Conservation (phyloP, 345 rosid species). For the Eucalyptus viminalis region DNA sequence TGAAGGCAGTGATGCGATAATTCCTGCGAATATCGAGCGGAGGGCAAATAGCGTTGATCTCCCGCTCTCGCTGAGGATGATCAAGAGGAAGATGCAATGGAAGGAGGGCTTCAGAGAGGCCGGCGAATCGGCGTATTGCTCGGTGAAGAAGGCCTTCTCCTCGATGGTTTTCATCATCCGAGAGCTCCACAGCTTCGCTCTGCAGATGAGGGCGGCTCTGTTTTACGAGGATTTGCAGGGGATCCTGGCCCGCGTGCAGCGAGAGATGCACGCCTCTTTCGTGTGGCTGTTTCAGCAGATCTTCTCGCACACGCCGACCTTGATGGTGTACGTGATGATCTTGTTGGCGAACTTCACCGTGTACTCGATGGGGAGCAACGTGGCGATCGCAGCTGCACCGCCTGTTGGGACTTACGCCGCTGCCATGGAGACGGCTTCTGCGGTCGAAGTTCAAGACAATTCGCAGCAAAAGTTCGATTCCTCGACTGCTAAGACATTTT, state of each 20-base stretch:
- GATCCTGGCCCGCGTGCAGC: slow-evolving; percentile 52
- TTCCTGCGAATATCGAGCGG: slow-evolving; percentile 52
- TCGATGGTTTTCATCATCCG: slow-evolving; percentile 92
- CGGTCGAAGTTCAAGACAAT: slow-evolving; percentile 6
- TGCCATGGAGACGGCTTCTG: slow-evolving; percentile 6
- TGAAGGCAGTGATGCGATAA: neutral
- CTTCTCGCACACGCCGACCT: slow-evolving; percentile 82
- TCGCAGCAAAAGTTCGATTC: slow-evolving; percentile 29
- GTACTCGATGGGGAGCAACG: slow-evolving; percentile 44
- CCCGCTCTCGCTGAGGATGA: slow-evolving; percentile 70
- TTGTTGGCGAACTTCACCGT: slow-evolving; percentile 83
- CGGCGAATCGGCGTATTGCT: slow-evolving; percentile 52
- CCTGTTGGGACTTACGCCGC: slow-evolving; percentile 9
- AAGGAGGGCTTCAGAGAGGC: slow-evolving; percentile 49
- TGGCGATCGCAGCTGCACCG: slow-evolving; percentile 34
- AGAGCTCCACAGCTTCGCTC: slow-evolving; percentile 59
- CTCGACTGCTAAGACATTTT: slow-evolving; percentile 31
- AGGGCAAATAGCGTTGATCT: slow-evolving; percentile 78
- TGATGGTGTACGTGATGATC: slow-evolving; percentile 91
- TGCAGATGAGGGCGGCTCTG: slow-evolving; percentile 68
- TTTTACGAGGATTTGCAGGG: slow-evolving; percentile 64
- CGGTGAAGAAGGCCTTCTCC: slow-evolving; percentile 76
- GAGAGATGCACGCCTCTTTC: slow-evolving; percentile 78
- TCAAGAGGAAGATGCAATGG: slow-evolving; percentile 74
- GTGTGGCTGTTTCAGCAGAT: slow-evolving; percentile 94